A percentile compares a stretch with the other conserved stretches of the same genome.
Evolutionary conservation across 2,329 filamentous ascomycete genomes (phyloP).

Genomic region (Paecilomyces sp.): DNA sequence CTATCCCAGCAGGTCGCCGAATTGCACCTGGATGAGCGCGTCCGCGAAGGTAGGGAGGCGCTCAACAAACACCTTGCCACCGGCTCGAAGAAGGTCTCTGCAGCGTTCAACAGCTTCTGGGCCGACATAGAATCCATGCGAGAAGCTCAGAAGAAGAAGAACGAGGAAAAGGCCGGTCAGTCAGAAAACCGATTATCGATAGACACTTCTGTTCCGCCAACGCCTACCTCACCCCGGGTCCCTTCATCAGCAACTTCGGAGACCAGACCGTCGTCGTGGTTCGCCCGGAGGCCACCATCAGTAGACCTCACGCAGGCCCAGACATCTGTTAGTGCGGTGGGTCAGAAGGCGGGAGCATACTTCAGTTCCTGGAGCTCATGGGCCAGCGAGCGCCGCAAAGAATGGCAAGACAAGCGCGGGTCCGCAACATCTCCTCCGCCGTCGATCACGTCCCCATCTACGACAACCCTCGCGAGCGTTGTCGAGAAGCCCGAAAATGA

Average conservation of each 20-base stretch:
- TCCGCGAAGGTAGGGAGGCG: conserved; percentile 74
- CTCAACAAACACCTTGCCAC: conserved; percentile 84
- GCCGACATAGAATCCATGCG: conserved; percentile 79
- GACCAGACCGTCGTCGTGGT: conserved; percentile 20
- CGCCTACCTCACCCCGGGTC: neutral
- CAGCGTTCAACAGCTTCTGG: conserved; percentile 81
- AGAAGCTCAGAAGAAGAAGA: conserved; percentile 59
- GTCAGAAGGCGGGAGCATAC: conserved; percentile 54
- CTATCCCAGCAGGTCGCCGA: conserved; percentile 89
- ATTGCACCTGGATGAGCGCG: conserved; percentile 83
- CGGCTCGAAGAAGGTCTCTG: conserved; percentile 79
- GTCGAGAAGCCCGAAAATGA: conserved; percentile 19
- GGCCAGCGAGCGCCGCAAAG: conserved; percentile 45
- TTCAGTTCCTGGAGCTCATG: conserved; percentile 57
- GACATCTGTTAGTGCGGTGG: conserved; percentile 46
- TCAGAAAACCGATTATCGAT: conserved; percentile 15
- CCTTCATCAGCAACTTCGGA: conserved; percentile 18
- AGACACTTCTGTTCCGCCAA: neutral
- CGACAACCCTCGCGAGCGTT: conserved; percentile 15
- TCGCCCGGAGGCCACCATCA: conserved; percentile 24
- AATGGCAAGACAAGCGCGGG: conserved; percentile 36
- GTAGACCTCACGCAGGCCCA: conserved; percentile 50
- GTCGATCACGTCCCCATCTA: conserved; percentile 11
- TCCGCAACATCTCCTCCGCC: conserved; percentile 15
- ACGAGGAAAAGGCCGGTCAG: conserved; percentile 27